phyloP scores from a whole-genome alignment of 345 rosid genomes.

The Bruguiera gymnorhiza region DNA sequence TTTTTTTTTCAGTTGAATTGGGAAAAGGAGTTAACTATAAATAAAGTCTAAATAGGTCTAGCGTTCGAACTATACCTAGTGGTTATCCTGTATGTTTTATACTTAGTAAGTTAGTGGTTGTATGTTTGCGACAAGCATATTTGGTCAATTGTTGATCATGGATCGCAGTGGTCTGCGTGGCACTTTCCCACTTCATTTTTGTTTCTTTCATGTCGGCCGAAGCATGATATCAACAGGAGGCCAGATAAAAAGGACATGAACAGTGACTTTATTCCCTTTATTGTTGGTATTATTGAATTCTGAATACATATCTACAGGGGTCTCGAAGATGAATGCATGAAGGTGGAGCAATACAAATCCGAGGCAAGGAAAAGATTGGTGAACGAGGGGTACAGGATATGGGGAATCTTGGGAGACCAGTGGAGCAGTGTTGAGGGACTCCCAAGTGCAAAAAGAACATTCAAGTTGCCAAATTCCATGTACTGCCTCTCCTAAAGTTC shows the following conservation, averaged over 20 bases:
- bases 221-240: too few relatives aligned
- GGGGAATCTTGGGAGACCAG: constrained; percentile 80
- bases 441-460: constrained; percentile 61
- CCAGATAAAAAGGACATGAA: too few relatives aligned
- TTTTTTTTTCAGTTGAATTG: neutral
- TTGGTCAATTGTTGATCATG: too few relatives aligned
- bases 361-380: constrained; percentile 45
- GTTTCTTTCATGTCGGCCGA: too few relatives aligned
- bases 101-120: too few relatives aligned
- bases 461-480: constrained; percentile 87
- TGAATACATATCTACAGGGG: constrained; percentile 36
- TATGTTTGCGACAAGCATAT: too few relatives aligned
- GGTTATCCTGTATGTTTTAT: too few relatives aligned
- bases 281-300: neutral
- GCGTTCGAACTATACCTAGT: too few relatives aligned
- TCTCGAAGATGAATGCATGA: constrained; percentile 50
- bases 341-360: constrained; percentile 61
- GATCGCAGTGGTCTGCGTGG: too few relatives aligned
- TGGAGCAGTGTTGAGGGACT: constrained; percentile 75
- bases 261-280: neutral
- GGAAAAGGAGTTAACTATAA: too few relatives aligned
- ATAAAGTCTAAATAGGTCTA: too few relatives aligned
- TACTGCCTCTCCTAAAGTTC: constrained; percentile 45
- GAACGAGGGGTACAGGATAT: constrained; percentile 64
- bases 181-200: too few relatives aligned